Conservation (phyloP, 2,329 filamentous ascomycete genomes). For the Salinomyces thailandicus region DNA sequence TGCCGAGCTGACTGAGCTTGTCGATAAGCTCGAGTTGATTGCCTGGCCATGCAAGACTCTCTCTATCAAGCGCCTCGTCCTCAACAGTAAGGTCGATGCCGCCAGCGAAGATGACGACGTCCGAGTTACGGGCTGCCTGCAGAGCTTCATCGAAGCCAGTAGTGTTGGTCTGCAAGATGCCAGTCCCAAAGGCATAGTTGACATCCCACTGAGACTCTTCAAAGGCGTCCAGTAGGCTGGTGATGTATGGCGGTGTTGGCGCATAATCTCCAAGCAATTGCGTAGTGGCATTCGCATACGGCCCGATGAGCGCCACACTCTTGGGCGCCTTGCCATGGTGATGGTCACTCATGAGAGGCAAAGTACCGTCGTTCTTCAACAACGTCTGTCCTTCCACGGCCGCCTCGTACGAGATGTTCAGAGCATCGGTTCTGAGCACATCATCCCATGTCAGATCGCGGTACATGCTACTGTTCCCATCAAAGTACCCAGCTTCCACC, state of each 20-base stretch:
- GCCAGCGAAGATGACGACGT: slow-evolving; percentile 15
- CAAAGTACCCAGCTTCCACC: slow-evolving; percentile 46
- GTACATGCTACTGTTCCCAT: slow-evolving; percentile 35
- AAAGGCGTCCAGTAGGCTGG: slow-evolving; percentile 13
- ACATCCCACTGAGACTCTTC: slow-evolving; percentile 8
- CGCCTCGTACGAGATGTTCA: slow-evolving; percentile 37
- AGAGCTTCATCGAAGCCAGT: slow-evolving; percentile 11
- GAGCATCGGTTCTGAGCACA: slow-evolving; percentile 44
- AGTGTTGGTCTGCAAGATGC: slow-evolving; percentile 10
- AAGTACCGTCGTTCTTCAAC: slow-evolving; percentile 40
- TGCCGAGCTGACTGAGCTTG: slow-evolving; percentile 27
- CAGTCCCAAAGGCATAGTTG: slow-evolving; percentile 11
- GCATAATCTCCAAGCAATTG: slow-evolving; percentile 34
- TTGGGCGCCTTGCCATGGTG: slow-evolving; percentile 19
- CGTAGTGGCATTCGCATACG: slow-evolving; percentile 44
- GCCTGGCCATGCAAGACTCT: slow-evolving; percentile 32
- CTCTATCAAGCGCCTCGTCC: slow-evolving; percentile 32
- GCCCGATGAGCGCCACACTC: slow-evolving; percentile 44
- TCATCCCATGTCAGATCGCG: slow-evolving; percentile 43
- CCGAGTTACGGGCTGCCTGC: slow-evolving; percentile 10
- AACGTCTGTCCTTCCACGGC: slow-evolving; percentile 34
- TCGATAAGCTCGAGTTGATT: slow-evolving; percentile 33
- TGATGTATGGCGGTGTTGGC: slow-evolving; percentile 12
- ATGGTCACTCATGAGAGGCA: slow-evolving; percentile 23
- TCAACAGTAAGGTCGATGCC: slow-evolving; percentile 31